Conservation (phyloP, 768 basidiomycete species). For the Pisolithus marmoratus region DNA sequence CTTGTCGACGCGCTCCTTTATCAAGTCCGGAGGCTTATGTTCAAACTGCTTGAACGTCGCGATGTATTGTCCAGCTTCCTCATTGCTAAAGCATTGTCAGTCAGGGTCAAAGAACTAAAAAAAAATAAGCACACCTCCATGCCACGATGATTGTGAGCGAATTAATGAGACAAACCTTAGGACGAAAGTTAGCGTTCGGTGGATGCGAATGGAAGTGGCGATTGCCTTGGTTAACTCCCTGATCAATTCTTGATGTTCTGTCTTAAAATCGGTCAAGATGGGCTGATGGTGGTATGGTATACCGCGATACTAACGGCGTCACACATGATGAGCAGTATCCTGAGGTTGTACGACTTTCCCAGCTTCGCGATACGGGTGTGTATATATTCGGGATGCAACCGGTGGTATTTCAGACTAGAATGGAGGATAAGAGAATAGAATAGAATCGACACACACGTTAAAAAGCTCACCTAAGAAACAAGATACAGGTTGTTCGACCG, state of each 20-base stretch:
- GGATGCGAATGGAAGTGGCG: constrained; percentile 4
- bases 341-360: constrained; percentile 71
- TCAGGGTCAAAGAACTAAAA: not conserved
- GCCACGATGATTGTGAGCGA: constrained; percentile 88
- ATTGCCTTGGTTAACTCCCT: constrained; percentile 84
- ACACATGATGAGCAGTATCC: constrained; percentile 84
- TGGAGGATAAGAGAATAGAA: not conserved
- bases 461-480: constrained; percentile 74
- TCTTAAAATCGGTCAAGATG: constrained; percentile 37
- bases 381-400: constrained; percentile 96
- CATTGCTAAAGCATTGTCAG: constrained; percentile 45
- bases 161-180: constrained; percentile 83
- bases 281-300: not conserved
- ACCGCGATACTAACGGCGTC: constrained; percentile 67
- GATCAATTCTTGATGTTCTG: constrained; percentile 87
- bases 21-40: constrained; percentile 86
- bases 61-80: constrained; percentile 92
- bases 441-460: not conserved
- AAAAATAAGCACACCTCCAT: constrained; percentile 54
- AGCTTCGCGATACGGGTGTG: constrained; percentile 86
- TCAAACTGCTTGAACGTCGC: constrained; percentile 91
- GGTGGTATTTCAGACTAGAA: constrained; percentile 83
- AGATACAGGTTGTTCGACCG: constrained; percentile 84
- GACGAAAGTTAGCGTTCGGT: not conserved
- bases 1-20: constrained; percentile 92